Evolutionary conservation across 495 filamentous ascomycete species (phyloP).

Genomic region (Lasiosphaeria miniovina): DNA sequence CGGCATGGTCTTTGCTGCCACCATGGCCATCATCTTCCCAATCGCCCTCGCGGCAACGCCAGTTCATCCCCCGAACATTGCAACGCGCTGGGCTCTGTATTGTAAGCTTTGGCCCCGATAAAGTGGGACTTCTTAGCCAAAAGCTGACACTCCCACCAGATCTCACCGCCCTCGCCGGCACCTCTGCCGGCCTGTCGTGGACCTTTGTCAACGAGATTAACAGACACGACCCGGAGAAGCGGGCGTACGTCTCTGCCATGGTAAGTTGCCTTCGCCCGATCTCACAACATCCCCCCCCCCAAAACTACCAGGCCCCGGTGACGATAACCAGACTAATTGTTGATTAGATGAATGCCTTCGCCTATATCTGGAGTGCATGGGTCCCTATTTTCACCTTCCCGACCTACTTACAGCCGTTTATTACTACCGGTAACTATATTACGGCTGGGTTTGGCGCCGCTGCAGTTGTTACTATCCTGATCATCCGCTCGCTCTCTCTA

Average conservation of each 20-base stretch:
- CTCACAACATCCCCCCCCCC: not conserved
- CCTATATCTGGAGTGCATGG: slow-evolving; percentile 14
- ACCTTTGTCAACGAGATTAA: slow-evolving; percentile 16
- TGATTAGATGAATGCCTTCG: slow-evolving; percentile 14
- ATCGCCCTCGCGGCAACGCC: slow-evolving; percentile 16
- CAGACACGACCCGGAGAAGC: slow-evolving; percentile 14
- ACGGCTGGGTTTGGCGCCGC: not conserved
- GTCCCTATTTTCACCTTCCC: slow-evolving; percentile 18
- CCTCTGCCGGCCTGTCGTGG: slow-evolving; percentile 13
- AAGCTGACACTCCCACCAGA: slow-evolving; percentile 6
- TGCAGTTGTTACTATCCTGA: not conserved
- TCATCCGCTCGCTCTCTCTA: too few species aligned
- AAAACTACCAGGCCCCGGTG: not conserved
- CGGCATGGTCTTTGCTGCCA: slow-evolving; percentile 12
- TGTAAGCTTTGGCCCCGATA: slow-evolving; percentile 3
- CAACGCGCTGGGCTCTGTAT: slow-evolving; percentile 13
- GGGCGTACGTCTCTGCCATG: slow-evolving; percentile 14
- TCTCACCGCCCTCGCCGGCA: slow-evolving; percentile 7
- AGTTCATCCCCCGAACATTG: slow-evolving; percentile 15
- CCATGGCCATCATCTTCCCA: slow-evolving; percentile 18
- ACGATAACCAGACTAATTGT: not conserved
- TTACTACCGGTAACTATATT: slow-evolving; percentile 12
- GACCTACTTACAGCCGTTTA: slow-evolving; percentile 11
- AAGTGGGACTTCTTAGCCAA: not conserved
- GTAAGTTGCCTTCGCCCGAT: not conserved